Evolutionary conservation across 2,329 filamentous ascomycete species (phyloP), one percentile per base, ranked within the genome.

Genomic region (Aspergillus vadensis): DNA sequence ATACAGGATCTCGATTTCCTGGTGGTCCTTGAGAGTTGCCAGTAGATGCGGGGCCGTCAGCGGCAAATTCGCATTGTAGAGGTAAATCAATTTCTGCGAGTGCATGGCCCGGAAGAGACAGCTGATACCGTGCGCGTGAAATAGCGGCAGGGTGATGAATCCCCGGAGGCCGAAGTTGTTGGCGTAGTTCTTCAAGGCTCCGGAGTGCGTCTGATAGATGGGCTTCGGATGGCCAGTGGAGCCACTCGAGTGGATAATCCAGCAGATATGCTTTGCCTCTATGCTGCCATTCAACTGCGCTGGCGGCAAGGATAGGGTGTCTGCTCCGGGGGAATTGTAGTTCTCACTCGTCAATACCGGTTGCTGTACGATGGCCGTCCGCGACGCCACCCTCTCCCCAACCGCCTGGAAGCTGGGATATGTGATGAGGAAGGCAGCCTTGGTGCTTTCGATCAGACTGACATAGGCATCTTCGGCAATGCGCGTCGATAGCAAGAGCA

Each of bases 201-300:
- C 77, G 2, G 72, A 70, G 59, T 89, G 83, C 0, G 81, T 84
- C 55, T 85, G 81, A 59, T 80, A 85, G 53, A 89, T 87, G 0
- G 86, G 85, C 62, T 88, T 88, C 0, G 86, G 86, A 0, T 88
- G 75, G 0, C 86, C 86, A 0, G 87, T 88, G 0, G 82, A 86
- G 6, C 86, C 86, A 15, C 77, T 80, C 1, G 79, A 81, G 64
- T 83, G 80, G n/a, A 83, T 75, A 55, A 80, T 81, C 75, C 72
- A 77, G 3, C 68, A 73, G 57, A 76, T 71, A 66, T 76, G 72
- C 30, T 67, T 70, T 48, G 72, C 69, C 57, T 72, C 72, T 6
- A 65, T 63, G 5, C 49, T 21, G 4, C 64, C 60, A 23, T 76
- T 66, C 10, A 75, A 63, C 49, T 59, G 60, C 21, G 62, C 56